phyloP scores from a whole-genome alignment of 352 stramenopile genomes.

The Globisporangium ultimum region DNA sequence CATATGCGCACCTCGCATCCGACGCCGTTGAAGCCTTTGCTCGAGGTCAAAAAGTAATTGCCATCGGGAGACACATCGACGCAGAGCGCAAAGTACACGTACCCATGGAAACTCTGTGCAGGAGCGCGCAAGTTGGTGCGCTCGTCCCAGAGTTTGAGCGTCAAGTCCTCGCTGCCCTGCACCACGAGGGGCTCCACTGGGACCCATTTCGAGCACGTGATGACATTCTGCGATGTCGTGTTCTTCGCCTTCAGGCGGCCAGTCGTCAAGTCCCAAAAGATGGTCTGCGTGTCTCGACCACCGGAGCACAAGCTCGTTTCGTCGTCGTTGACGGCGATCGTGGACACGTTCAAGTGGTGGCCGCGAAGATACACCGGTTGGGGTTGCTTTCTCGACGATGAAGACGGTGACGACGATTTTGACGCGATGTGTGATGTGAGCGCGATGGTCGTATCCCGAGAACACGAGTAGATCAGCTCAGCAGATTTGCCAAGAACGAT shows the following conservation, averaged over 20 bases:
- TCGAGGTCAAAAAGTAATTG: conserved; percentile 73
- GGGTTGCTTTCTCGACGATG: conserved; percentile 16
- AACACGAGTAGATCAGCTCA: conserved; percentile 69
- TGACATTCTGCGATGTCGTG: conserved; percentile 76
- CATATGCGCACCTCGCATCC: conserved; percentile 75
- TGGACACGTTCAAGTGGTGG: conserved; percentile 72
- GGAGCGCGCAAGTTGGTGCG: conserved; percentile 44
- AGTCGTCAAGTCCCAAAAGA: conserved; percentile 73
- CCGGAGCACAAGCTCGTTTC: conserved; percentile 72
- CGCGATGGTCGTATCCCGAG: conserved; percentile 66
- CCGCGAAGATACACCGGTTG: conserved; percentile 28
- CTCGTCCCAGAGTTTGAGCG: conserved; percentile 77
- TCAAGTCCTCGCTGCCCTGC: conserved; percentile 81
- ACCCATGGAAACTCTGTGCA: conserved; percentile 54
- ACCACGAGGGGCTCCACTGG: conserved; percentile 52
- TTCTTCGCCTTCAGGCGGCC: conserved; percentile 47
- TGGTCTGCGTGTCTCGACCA: conserved; percentile 76
- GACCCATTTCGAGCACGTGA: conserved; percentile 85
- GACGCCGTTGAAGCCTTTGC: conserved; percentile 84
- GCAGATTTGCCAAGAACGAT: conserved; percentile 39
- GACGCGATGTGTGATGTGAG: conserved; percentile 25
- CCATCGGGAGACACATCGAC: conserved; percentile 50
- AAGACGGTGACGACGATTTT: conserved; percentile 2
- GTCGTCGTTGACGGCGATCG: conserved; percentile 43
- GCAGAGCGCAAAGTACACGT: conserved; percentile 78